Evolutionary conservation across 2,329 filamentous ascomycete genomes (phyloP).

Genomic region (Sphaerulina musiva): DNA sequence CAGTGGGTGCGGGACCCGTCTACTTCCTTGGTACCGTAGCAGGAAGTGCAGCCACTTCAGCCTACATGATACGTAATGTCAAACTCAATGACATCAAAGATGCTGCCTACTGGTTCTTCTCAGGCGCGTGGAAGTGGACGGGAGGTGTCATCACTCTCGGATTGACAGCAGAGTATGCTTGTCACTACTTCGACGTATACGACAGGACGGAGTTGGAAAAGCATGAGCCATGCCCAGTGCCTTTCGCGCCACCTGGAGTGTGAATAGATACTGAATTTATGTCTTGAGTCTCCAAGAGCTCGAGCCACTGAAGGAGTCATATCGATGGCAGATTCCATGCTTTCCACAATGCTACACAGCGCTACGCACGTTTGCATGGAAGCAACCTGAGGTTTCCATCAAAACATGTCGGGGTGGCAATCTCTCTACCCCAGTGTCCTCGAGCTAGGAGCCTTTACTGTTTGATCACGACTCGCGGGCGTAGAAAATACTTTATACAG

Average conservation of each 20-base stretch:
- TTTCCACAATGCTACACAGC: no score
- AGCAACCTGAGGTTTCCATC: no score
- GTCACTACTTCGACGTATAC: constrained; percentile 14
- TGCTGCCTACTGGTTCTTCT: constrained; percentile 61
- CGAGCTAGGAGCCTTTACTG: no score
- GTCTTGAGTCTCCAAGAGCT: no score
- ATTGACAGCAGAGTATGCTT: constrained; percentile 49
- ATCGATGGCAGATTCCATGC: no score
- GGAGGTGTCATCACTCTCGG: constrained; percentile 54
- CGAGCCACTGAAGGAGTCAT: no score
- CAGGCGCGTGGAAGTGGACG: constrained; percentile 53
- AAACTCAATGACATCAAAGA: constrained; percentile 51
- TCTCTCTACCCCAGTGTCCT: no score
- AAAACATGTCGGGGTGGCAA: no score
- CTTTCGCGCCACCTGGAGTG: constrained; percentile 1
- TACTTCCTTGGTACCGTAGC: constrained; percentile 56
- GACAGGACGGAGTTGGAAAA: constrained; percentile 1
- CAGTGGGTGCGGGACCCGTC: constrained; percentile 52
- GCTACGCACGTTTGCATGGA: no score
- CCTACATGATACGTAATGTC: constrained; percentile 55
- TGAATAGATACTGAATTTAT: background rate
- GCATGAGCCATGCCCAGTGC: background rate
- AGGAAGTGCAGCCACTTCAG: constrained; percentile 49
- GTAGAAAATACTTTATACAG: no score
- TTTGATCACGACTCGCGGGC: no score